These are phyloP conservation scores for Diaporthe sp. DNA, from an alignment of 2,329 filamentous ascomycete genomes.

Conservation along the genomic window DNA sequence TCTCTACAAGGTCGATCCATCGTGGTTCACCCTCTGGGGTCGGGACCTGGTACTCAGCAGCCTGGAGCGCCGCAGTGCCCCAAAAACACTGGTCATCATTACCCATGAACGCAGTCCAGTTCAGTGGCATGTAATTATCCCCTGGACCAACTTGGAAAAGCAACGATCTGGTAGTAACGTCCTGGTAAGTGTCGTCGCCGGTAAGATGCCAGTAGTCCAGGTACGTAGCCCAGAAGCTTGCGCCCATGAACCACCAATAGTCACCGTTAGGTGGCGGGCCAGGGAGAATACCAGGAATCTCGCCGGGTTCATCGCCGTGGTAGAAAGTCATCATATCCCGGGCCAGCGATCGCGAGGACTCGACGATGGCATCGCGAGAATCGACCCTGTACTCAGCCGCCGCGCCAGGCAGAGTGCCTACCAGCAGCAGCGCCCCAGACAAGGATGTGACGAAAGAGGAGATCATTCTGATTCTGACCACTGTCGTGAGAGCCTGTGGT, in stretches of 20 bases:
- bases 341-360: constrained; percentile 27
- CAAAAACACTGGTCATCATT: constrained; percentile 35
- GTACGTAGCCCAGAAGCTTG: constrained; percentile 58
- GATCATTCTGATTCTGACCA: background rate
- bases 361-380: background rate
- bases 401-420: background rate
- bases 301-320: constrained; percentile 38
- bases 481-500: background rate
- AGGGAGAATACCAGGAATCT: constrained; percentile 39
- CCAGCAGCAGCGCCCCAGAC: background rate
- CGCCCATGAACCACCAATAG: constrained; percentile 64
- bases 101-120: constrained; percentile 30
- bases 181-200: constrained; percentile 57
- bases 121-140: constrained; percentile 35
- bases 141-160: constrained; percentile 57
- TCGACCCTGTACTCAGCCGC: constrained; percentile 10
- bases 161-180: constrained; percentile 52
- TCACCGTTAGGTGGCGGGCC: constrained; percentile 36
- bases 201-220: constrained; percentile 64
- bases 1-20: constrained; percentile 32
- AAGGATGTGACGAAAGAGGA: background rate
- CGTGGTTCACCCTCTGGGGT: constrained; percentile 11
- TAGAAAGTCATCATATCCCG: constrained; percentile 40
- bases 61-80: constrained; percentile 31
- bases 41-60: constrained; percentile 29